These are phyloP conservation scores for Neurospora crassa DNA, from an alignment of 2,329 filamentous ascomycete species.

Conservation along the genomic window DNA sequence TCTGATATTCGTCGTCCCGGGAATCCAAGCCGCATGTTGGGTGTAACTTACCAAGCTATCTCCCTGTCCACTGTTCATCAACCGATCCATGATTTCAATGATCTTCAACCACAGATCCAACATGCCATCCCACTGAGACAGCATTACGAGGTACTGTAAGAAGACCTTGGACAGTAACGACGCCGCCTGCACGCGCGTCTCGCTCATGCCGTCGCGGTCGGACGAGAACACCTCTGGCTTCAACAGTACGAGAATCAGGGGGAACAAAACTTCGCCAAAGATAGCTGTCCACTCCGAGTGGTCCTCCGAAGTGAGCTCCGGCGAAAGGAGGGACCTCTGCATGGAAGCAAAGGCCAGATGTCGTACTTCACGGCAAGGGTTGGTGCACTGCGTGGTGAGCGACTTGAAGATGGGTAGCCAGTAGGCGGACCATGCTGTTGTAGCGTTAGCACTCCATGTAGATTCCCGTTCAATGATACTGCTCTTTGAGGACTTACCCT, in stretches of 20 bases:
- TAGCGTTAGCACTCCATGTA: background rate
- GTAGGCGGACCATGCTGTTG: constrained; percentile 87
- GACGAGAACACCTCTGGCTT: constrained; percentile 93
- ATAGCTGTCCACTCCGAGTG: constrained; percentile 92
- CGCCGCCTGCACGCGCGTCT: constrained; percentile 85
- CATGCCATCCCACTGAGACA: constrained; percentile 82
- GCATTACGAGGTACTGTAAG: constrained; percentile 78
- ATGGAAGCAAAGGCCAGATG: constrained; percentile 80
- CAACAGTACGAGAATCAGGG: constrained; percentile 73
- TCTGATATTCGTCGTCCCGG: background rate
- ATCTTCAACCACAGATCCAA: constrained; percentile 87
- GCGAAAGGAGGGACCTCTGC: constrained; percentile 76
- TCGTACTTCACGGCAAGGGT: constrained; percentile 86
- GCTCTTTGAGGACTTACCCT: constrained; percentile 45
- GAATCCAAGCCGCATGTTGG: constrained; percentile 1
- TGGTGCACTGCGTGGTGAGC: constrained; percentile 81
- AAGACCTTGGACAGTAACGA: constrained; percentile 93
- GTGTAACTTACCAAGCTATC: constrained; percentile 62
- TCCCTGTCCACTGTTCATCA: constrained; percentile 92
- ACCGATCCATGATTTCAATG: constrained; percentile 84
- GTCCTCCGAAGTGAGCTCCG: constrained; percentile 71
- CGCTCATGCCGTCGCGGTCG: constrained; percentile 87
- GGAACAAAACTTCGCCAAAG: constrained; percentile 88
- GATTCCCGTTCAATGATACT: background rate
- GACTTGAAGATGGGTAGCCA: constrained; percentile 93